These are phyloP conservation scores for Myochromella boudieri DNA, from an alignment of 768 basidiomycete species.

Conservation along the genomic window DNA sequence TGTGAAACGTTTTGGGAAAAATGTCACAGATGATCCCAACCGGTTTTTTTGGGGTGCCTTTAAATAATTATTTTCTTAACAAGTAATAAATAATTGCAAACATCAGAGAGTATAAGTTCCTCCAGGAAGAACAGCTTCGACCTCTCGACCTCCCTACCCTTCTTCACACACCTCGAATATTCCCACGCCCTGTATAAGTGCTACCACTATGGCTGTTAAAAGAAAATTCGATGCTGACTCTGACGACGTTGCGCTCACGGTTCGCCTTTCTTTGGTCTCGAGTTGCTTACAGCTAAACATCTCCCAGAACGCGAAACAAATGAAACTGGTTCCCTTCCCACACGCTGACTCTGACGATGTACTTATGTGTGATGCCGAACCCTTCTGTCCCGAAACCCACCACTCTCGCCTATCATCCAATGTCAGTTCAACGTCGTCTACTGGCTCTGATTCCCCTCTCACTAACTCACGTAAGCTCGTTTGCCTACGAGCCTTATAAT, in stretches of 20 bases:
- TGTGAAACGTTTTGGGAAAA: no score
- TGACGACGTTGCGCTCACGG: slow-evolving; percentile 51
- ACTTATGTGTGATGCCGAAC: slow-evolving; percentile 71
- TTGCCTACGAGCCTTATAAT: slow-evolving; percentile 25
- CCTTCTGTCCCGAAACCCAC: slow-evolving; percentile 48
- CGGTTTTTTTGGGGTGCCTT: no score
- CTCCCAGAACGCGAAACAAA: slow-evolving; percentile 59
- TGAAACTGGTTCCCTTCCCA: slow-evolving; percentile 77
- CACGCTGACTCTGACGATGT: slow-evolving; percentile 60
- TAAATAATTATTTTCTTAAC: no score
- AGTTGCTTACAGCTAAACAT: slow-evolving; percentile 21
- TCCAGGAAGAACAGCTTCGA: slow-evolving; percentile 7
- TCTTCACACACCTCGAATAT: slow-evolving; percentile 14
- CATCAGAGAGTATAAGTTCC: slow-evolving; percentile 27
- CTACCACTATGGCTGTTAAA: slow-evolving; percentile 62
- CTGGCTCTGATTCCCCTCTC: slow-evolving; percentile 46
- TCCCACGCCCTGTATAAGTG: slow-evolving; percentile 8
- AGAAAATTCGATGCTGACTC: slow-evolving; percentile 68
- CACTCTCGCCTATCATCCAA: slow-evolving; percentile 68
- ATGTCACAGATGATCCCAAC: no score
- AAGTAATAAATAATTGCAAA: slow-evolving; percentile 22
- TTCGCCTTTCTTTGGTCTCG: slow-evolving; percentile 26
- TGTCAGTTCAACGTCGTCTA: slow-evolving; percentile 58
- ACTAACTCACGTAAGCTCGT: slow-evolving; percentile 52
- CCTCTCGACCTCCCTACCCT: slow-evolving; percentile 19